phyloP scores from a whole-genome alignment of 768 basidiomycete species.

The Termitomyces sp. region DNA sequence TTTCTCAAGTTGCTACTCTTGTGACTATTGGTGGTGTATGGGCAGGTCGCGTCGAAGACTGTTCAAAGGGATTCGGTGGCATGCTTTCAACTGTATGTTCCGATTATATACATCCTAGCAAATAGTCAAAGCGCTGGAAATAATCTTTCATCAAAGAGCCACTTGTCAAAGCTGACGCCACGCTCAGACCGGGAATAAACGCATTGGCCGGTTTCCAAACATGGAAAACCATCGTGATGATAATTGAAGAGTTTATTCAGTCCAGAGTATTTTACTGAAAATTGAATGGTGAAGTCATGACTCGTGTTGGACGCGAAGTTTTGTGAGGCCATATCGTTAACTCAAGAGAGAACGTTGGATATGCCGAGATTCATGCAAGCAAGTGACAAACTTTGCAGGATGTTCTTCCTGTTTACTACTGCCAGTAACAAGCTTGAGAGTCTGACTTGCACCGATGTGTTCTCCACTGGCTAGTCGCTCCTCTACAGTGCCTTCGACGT shows the following conservation, averaged over 20 bases:
- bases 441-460: too few species aligned
- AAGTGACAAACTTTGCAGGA: too few species aligned
- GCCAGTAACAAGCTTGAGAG: too few species aligned
- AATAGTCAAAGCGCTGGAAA: background rate
- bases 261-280: background rate
- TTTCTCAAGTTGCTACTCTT: background rate
- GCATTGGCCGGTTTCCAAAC: background rate
- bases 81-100: background rate
- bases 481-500: too few species aligned
- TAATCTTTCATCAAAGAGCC: background rate
- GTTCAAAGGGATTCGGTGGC: background rate
- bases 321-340: too few species aligned
- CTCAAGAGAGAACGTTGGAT: background rate
- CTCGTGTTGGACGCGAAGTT: background rate
- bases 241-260: background rate
- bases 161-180: background rate
- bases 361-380: too few species aligned
- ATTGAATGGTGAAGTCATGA: background rate
- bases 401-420: too few species aligned
- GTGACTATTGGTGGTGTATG: background rate
- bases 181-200: background rate
- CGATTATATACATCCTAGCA: background rate
- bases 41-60: background rate
- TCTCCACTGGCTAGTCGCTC: too few species aligned
- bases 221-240: background rate